Percentiles rank a stretch among this genome's conserved stretches.
Evolutionary conservation across 1,284 basidiomycete genomes (phyloP).

Genomic region (Cryptococcus neoformans): DNA sequence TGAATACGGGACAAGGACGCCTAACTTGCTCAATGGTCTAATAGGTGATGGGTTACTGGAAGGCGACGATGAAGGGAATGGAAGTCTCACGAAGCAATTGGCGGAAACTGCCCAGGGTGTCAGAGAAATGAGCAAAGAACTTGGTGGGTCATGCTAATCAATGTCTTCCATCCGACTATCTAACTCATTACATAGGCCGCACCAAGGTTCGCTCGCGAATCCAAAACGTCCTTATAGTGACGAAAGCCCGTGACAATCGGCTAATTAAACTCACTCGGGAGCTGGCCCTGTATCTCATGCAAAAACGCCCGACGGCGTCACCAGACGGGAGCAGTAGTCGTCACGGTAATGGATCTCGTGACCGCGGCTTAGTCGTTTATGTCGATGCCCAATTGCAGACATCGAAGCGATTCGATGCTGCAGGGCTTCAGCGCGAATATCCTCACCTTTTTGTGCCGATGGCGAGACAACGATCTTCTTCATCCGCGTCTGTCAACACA

Average conservation of each 20-base stretch:
- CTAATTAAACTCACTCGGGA: conserved; percentile 93
- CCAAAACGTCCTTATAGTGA: conserved; percentile 92
- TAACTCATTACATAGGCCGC: conserved; percentile 59
- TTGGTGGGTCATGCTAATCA: conserved; percentile 61
- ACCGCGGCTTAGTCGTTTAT: conserved; percentile 55
- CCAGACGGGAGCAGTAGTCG: conserved; percentile 5
- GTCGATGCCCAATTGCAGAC: conserved; percentile 90
- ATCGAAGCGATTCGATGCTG: conserved; percentile 92
- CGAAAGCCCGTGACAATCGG: conserved; percentile 95
- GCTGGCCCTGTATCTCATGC: conserved; percentile 91
- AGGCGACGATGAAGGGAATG: conserved; percentile 58
- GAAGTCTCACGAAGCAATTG: conserved; percentile 81
- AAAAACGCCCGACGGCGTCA: conserved; percentile 54
- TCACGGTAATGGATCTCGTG: conserved; percentile 7
- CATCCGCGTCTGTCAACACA: conserved; percentile 38
- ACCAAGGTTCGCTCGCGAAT: conserved; percentile 89
- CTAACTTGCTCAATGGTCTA: not conserved
- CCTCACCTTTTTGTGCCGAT: conserved; percentile 83
- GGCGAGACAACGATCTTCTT: conserved; percentile 66
- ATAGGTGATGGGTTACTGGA: conserved; percentile 12
- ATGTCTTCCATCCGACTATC: not conserved
- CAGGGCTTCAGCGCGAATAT: conserved; percentile 77
- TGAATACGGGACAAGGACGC: conserved; percentile 3
- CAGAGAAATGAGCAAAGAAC: conserved; percentile 97
- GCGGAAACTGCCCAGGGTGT: conserved; percentile 97